Base-by-base conservation (phyloP, 129 eudicot genomes). In the Mikania micrantha region DNA sequence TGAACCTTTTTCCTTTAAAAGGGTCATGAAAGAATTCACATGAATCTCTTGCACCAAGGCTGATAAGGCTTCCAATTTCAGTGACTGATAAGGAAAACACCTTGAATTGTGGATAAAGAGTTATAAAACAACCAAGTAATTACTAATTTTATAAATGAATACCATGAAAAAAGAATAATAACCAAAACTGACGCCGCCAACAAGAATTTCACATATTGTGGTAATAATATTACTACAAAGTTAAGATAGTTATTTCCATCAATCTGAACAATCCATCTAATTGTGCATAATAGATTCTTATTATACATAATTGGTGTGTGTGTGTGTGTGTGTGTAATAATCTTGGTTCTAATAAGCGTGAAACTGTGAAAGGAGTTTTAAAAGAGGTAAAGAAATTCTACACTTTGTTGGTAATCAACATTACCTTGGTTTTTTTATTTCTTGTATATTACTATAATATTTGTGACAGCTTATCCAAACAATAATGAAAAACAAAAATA, bases 21-120 rank as follows among this genome's bases (percentile, higher is more conserved):
- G 98, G 98, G 74, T 92, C 98, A 48, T 92, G 98, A 65, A 92
- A 88, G 81, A 92, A 85, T 78, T 92, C 98, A 64, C 96, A 88
- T 49, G 89, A 83, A 54, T 84, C 96, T 72, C 69, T 84, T 35
- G 95, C 72, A 38, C 96, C 95, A 28, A 92, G 96, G 83, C 95
- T 85, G 56, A 92, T 84, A 9, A 92, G 16, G 78, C 67, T 78
- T 82, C 98, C 98, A 11, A 92, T 84, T 86, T 92, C 98, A 12
- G 83, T 73, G 64, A 84, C 90, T 1, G 96, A 88, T 70, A 92
- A 80, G 10, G 96, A 80, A 76, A 92, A 92, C 17, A 92, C 83
- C 98, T 92, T 82, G 64, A 64, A 77, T 34, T 32, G 54, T 17
- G 1, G 20, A 53, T 9, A 17, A 24, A 44, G 11, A 25, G 40